Conservation (phyloP, 1,284 basidiomycete genomes). For the Cryptococcus floricola region DNA sequence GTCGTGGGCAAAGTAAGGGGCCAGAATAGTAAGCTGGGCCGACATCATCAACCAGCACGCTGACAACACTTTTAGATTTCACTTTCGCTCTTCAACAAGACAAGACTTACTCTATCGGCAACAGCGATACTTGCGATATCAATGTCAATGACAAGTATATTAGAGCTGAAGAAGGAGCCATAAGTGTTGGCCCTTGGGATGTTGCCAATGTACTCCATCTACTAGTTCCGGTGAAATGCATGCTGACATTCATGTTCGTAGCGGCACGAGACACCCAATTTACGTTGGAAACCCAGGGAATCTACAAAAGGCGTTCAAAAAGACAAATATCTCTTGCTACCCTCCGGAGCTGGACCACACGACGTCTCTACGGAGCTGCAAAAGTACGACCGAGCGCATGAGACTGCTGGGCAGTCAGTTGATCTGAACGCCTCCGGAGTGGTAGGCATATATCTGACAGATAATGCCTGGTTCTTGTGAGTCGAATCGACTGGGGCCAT, state of each 20-base stretch:
- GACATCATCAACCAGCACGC: neutral
- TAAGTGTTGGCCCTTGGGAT: constrained; percentile 38
- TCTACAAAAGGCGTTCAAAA: too few relatives aligned
- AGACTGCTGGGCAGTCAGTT: constrained; percentile 10
- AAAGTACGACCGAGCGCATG: constrained; percentile 22
- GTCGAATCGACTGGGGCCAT: constrained; percentile 3
- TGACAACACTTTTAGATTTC: constrained; percentile 24
- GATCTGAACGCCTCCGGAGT: constrained; percentile 16
- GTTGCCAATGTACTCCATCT: constrained; percentile 2
- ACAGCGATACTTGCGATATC: constrained; percentile 32
- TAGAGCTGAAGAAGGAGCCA: constrained; percentile 26
- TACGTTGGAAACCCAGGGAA: constrained; percentile 23
- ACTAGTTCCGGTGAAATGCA: too few relatives aligned
- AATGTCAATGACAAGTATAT: constrained; percentile 21
- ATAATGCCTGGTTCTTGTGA: constrained; percentile 34
- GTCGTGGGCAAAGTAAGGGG: constrained; percentile 41
- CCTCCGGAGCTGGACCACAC: neutral
- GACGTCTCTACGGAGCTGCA: constrained; percentile 19
- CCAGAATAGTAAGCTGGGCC: constrained; percentile 26
- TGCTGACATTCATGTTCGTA: neutral
- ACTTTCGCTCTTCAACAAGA: constrained; percentile 38
- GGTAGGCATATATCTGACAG: constrained; percentile 22
- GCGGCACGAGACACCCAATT: constrained; percentile 17
- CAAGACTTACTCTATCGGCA: constrained; percentile 33
- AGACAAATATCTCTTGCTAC: too few relatives aligned